Evolutionary conservation across 345 rosid genomes (phyloP), one percentile per base, ranked within the genome.

Genomic region (Populus pruinosa): DNA sequence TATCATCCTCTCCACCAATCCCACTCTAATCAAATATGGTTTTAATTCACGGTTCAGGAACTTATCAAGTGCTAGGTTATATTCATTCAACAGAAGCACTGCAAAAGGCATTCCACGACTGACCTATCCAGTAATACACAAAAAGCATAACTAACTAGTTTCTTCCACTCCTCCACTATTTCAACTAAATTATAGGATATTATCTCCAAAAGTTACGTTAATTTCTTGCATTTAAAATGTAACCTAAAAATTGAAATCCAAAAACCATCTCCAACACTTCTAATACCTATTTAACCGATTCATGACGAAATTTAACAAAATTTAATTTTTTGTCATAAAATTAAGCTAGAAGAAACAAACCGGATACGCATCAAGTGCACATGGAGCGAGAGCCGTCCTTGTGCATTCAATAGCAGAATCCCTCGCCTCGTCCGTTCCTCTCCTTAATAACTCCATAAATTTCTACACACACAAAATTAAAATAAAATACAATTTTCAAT

Each of bases 331-430:
- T 44, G 5, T 47, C 53, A 47, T 47, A 47, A 4, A 47, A 47
- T 12, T 47, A 29, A 20, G 13, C 47, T 9, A 66, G 61, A 65
- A 33, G 11, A 64, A 25, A 74, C 70, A 16, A 12, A 95, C 98
- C 85, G 98, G 98, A 85, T 95, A 95, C 31, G 98, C 99, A 84
- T 93, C 91, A 73, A 95, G 97, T 76, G 99, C 99, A 87, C 91
- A 95, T 5, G 99, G 99, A 72, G 98, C 98, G 78, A 95, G 93
- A 79, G 78, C 85, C 23, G 87, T 93, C 87, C 98, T 90, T 79
- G 89, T 83, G 88, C 93, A 93, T 75, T 71, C 77, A 83, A 95
- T 91, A 17, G 98, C 98, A 67, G 87, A 86, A 73, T 82, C 83
- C 62, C 91, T 86, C 64, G 83, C 96, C 81, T 93, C 90, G 6